These are phyloP conservation scores for Coemansia erecta DNA, from an alignment of 192 early-diverging fungal species.

Conservation along the genomic window DNA sequence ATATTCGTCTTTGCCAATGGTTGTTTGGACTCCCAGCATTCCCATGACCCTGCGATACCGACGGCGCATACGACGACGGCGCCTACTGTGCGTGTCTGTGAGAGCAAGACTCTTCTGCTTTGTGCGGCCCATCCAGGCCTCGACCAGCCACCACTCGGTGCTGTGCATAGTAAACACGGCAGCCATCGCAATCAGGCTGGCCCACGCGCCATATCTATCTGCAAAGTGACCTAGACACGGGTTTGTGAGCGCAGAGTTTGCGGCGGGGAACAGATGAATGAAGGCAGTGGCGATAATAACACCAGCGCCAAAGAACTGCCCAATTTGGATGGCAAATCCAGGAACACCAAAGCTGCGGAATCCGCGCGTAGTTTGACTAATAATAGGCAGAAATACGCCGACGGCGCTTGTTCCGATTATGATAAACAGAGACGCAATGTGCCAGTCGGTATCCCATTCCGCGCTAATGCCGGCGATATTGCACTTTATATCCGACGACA, in stretches of 20 bases:
- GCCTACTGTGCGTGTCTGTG: neutral
- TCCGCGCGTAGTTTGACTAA: constrained; percentile 35
- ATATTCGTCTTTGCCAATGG: neutral
- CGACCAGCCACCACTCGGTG: constrained; percentile 57
- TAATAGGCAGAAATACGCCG: constrained; percentile 55
- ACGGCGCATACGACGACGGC: no score
- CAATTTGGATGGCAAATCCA: constrained; percentile 41
- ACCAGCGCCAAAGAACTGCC: constrained; percentile 63
- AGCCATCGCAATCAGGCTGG: constrained; percentile 59
- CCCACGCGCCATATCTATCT: constrained; percentile 53
- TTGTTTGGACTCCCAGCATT: neutral
- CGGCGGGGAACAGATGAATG: constrained; percentile 69
- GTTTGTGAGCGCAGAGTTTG: constrained; percentile 52
- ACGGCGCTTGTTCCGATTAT: constrained; percentile 56
- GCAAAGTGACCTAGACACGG: constrained; percentile 55
- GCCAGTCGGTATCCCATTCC: constrained; percentile 45
- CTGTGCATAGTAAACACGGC: constrained; percentile 62
- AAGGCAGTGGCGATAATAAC: constrained; percentile 71
- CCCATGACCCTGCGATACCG: no score
- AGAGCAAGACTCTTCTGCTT: neutral
- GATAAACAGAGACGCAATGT: constrained; percentile 56
- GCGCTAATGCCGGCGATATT: constrained; percentile 6
- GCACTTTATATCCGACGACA: constrained; percentile 16
- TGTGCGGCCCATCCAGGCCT: constrained; percentile 21
- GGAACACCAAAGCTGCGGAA: constrained; percentile 24